phyloP scores from a whole-genome alignment of 208 protist genomes.

The Leishmania braziliensis region DNA sequence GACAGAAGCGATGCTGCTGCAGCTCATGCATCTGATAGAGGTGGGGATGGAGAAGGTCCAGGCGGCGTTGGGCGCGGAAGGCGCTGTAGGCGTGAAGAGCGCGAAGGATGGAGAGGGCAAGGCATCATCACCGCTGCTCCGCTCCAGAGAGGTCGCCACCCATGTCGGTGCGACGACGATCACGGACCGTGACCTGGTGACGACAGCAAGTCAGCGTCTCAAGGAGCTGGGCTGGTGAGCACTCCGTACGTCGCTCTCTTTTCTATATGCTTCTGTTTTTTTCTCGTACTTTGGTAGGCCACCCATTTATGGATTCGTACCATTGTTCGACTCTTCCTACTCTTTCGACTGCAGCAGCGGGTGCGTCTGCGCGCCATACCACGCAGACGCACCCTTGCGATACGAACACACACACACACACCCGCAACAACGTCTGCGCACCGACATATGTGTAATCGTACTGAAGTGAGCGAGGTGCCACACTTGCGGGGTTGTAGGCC shows the following conservation, averaged over 20 bases:
- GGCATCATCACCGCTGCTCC: neutral
- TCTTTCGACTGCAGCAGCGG: neutral
- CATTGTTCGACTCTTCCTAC: neutral
- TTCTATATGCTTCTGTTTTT: neutral
- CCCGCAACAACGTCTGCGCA: too few relatives aligned
- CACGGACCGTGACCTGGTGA: conserved; percentile 31
- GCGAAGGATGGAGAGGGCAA: neutral
- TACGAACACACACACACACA: neutral
- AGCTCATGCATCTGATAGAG: conserved; percentile 64
- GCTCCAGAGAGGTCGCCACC: neutral
- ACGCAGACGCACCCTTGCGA: neutral
- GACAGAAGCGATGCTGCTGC: conserved; percentile 29
- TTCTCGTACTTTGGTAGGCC: neutral
- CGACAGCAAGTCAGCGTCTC: conserved; percentile 29
- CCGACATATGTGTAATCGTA: neutral
- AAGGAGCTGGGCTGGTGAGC: conserved; percentile 41
- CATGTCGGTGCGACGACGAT: neutral
- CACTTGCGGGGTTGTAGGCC: neutral
- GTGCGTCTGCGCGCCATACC: neutral
- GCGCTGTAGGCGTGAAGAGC: neutral
- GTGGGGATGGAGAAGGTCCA: conserved; percentile 57
- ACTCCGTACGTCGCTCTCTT: neutral
- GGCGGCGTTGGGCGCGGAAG: conserved; percentile 26
- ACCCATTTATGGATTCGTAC: neutral
- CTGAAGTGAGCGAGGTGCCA: neutral